phyloP scores from a whole-genome alignment of 176 grass and related monocot species.

The Phyllostachys edulis region DNA sequence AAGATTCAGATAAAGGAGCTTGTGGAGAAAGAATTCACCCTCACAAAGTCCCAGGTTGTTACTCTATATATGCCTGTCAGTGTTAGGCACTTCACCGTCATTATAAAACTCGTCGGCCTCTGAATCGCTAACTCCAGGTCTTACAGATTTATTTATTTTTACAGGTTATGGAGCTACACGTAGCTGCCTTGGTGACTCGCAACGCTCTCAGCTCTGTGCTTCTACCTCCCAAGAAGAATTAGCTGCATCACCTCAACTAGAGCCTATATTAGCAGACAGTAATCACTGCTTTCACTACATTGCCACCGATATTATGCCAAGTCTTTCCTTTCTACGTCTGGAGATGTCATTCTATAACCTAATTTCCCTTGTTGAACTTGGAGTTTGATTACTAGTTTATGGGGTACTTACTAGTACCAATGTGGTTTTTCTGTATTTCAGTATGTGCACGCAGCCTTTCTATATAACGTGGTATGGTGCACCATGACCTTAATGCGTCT shows the following conservation, averaged over 20 bases:
- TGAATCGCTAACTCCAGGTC: background rate
- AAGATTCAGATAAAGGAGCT: slow-evolving; percentile 12
- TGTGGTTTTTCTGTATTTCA: background rate
- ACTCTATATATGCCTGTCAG: background rate
- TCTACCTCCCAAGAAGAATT: background rate
- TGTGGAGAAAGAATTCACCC: slow-evolving; percentile 1
- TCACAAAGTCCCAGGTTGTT: slow-evolving; percentile 8
- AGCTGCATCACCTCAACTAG: background rate
- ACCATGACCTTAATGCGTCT: too few species aligned
- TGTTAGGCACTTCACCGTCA: too few species aligned
- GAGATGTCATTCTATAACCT: background rate
- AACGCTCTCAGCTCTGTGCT: slow-evolving; percentile 6
- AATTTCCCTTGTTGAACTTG: background rate
- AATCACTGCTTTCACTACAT: background rate
- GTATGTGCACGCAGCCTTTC: too few species aligned
- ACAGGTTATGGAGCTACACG: slow-evolving; percentile 1
- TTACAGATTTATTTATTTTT: background rate
- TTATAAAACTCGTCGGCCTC: too few species aligned
- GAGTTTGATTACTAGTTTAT: background rate
- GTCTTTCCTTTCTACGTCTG: background rate
- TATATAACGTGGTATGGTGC: too few species aligned
- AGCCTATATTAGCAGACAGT: background rate
- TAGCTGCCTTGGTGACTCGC: background rate
- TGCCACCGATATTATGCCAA: too few species aligned
- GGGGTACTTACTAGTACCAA: background rate